Base-by-base conservation (phyloP, 2,329 filamentous ascomycete genomes). In the Cladophialophora bantiana region DNA sequence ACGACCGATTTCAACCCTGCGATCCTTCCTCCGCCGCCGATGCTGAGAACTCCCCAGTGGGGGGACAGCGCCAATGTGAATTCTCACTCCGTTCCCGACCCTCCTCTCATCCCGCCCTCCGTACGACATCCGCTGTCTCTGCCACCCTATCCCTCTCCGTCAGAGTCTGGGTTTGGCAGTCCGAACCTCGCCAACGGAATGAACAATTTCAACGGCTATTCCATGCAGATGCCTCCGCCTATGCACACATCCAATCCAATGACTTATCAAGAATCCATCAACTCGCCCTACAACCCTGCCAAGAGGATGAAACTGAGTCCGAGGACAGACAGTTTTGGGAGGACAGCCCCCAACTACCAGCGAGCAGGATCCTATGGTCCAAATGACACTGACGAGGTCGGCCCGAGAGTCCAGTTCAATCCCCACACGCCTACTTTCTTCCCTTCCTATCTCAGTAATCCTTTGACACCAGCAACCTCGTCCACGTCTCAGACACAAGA, bases 401-500 rank as follows among this genome's bases (percentile, higher is more conserved):
- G 50, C 32, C 59, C 69, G 13, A 60, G 70, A 35, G 67, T 69
- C 38, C 70, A 70, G 34, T 72, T 71, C 58, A 67, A 70, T 35
- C 68, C 72, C 3, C 59, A 68, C 36, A 73, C 71, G 12, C 68
- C 70, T 6, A 69, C 68, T 18, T 64, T 72, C 60, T 71, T 72
- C 36, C 65, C 67, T 18, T 71, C 71, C 32, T 64, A 77, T 10
- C 72, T 73, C 7, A 78, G 70, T 31, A 78, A 75, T 38, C 83
- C 78, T 32, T 74, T 78, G 65, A 84, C 78, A 2, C 79, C 81
- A 15, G 77, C 77, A 1, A 78, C 80, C 7, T 79, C 80, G 2
- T 78, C 76, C 15, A 66, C 68, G n/a, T 72, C 71, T 58, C 67
- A 71, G 31, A 52, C 63, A 6, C 79, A 57, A 74, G 80, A 34